These are phyloP conservation scores for Thermothelomyces thermophilus DNA, from an alignment of 2,329 filamentous ascomycete genomes.

Conservation along the genomic window DNA sequence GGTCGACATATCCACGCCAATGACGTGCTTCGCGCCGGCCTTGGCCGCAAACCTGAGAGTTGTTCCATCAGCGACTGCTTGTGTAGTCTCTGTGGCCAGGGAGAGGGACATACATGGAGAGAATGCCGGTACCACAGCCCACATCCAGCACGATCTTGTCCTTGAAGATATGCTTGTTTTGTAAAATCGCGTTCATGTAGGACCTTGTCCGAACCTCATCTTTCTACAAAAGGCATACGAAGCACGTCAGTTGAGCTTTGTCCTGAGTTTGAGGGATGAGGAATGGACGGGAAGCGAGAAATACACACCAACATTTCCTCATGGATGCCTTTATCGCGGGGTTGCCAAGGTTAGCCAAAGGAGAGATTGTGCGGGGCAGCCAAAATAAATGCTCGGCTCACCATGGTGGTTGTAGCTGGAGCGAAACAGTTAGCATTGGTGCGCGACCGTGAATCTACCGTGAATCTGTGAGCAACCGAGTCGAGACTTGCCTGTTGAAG, in stretches of 20 bases:
- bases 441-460: conserved; percentile 5
- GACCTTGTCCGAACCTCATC: conserved; percentile 95
- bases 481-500: conserved; percentile 77
- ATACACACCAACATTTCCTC: conserved; percentile 91
- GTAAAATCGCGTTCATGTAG: conserved; percentile 95
- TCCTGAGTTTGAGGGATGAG: background rate
- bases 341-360: conserved; percentile 28
- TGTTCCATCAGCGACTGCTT: conserved; percentile 1
- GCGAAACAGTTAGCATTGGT: conserved; percentile 32
- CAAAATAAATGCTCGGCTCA: conserved; percentile 43
- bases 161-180: conserved; percentile 92
- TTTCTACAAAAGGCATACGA: conserved; percentile 55
- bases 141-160: conserved; percentile 93
- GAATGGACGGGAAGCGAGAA: conserved; percentile 18
- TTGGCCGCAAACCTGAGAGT: conserved; percentile 83
- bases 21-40: conserved; percentile 96
- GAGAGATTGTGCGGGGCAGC: conserved; percentile 5
- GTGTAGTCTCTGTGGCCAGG: background rate
- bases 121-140: conserved; percentile 92
- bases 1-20: conserved; percentile 98
- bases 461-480: background rate
- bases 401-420: conserved; percentile 92
- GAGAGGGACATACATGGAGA: conserved; percentile 70
- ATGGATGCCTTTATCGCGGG: conserved; percentile 67
- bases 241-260: conserved; percentile 19